Conservation (phyloP, 495 filamentous ascomycete genomes). For the Penicillium ucsense region DNA sequence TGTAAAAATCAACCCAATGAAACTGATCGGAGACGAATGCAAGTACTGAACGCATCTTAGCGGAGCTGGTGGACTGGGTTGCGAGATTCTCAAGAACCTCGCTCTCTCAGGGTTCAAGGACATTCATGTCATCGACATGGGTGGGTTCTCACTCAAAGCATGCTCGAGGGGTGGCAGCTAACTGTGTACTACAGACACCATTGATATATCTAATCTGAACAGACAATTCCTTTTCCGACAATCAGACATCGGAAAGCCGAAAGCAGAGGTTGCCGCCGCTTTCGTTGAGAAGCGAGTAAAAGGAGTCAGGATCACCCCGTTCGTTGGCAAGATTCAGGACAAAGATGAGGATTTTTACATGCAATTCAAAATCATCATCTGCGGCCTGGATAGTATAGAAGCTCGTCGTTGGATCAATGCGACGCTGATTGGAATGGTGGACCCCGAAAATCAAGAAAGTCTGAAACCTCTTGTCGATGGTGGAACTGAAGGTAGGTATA, state of each 20-base stretch:
- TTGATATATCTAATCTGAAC: slow-evolving; percentile 97
- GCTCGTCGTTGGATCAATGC: slow-evolving; percentile 98
- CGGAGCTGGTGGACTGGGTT: slow-evolving; percentile 90
- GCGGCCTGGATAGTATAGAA: slow-evolving; percentile 96
- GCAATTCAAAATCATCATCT: slow-evolving; percentile 90
- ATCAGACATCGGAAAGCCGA: slow-evolving; percentile 83
- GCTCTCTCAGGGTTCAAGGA: slow-evolving; percentile 92
- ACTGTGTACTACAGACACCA: slow-evolving; percentile 57
- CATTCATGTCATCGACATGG: slow-evolving; percentile 99
- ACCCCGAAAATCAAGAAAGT: slow-evolving; percentile 65
- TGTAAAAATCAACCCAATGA: too few relatives aligned
- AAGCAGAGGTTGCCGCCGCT: slow-evolving; percentile 83
- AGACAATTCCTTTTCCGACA: slow-evolving; percentile 95
- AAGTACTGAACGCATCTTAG: slow-evolving; percentile 31
- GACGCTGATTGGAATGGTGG: slow-evolving; percentile 81
- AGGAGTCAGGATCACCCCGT: slow-evolving; percentile 85
- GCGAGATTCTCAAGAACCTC: slow-evolving; percentile 94
- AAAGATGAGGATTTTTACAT: slow-evolving; percentile 96
- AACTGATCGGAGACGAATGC: not conserved
- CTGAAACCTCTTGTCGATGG: slow-evolving; percentile 92
- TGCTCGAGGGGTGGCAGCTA: not conserved
- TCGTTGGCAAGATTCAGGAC: slow-evolving; percentile 93
- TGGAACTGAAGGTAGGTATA: slow-evolving; percentile 70
- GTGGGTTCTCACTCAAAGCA: slow-evolving; percentile 25
- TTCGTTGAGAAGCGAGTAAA: slow-evolving; percentile 85